These are phyloP conservation scores for Haberlea rhodopensis DNA, from an alignment of 257 asterid genomes.

Conservation along the genomic window DNA sequence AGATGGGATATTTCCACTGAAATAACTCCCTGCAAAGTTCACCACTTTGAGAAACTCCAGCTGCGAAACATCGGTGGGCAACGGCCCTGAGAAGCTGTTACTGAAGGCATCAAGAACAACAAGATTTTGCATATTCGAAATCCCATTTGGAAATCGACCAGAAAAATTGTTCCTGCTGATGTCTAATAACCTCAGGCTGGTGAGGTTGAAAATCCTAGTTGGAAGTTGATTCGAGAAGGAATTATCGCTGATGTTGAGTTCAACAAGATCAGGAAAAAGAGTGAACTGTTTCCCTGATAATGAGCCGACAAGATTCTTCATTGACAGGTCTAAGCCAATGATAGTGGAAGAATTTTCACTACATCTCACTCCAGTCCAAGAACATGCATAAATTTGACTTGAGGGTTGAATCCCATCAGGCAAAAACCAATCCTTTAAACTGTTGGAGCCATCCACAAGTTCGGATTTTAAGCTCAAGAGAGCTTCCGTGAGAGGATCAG, in stretches of 20 bases:
- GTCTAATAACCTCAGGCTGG: conserved; percentile 52
- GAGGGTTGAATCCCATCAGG: conserved; percentile 36
- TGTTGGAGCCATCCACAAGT: conserved; percentile 48
- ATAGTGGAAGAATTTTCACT: conserved; percentile 49
- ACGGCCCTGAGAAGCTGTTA: conserved; percentile 83
- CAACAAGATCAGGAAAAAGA: conserved; percentile 48
- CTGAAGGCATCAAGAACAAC: conserved; percentile 91
- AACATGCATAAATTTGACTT: conserved; percentile 54
- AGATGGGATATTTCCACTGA: conserved; percentile 78
- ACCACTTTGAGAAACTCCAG: conserved; percentile 51
- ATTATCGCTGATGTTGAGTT: conserved; percentile 74
- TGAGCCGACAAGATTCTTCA: conserved; percentile 74
- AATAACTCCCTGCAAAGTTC: conserved; percentile 97
- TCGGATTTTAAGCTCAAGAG: conserved; percentile 77
- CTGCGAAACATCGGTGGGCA: conserved; percentile 60
- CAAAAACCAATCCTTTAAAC: conserved; percentile 57
- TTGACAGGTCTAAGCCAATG: conserved; percentile 63
- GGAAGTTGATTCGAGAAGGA: conserved; percentile 71
- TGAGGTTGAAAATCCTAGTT: conserved; percentile 54
- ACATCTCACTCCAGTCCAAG: conserved; percentile 84
- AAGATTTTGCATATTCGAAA: conserved; percentile 45
- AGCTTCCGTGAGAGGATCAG: conserved; percentile 75
- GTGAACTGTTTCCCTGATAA: conserved; percentile 58
- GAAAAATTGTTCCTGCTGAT: conserved; percentile 92
- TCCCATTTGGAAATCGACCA: conserved; percentile 79